Conservation (phyloP, 1,284 basidiomycete species). For the Cryptococcus sp. region DNA sequence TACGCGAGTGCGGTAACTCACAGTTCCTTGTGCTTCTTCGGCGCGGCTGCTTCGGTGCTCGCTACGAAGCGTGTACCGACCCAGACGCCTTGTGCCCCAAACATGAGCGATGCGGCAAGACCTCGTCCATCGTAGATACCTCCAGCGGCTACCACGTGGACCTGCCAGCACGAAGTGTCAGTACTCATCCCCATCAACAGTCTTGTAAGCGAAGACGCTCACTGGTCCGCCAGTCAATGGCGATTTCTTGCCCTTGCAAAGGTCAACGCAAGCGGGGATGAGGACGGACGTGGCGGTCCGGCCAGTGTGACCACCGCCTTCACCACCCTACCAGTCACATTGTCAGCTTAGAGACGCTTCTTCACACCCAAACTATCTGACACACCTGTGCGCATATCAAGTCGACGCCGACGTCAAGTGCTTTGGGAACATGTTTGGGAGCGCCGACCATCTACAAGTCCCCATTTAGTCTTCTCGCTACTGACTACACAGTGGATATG, state of each 20-base stretch:
- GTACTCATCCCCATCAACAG: not conserved
- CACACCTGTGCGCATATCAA: conserved; percentile 76
- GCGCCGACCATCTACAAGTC: conserved; percentile 74
- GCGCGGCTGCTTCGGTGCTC: conserved; percentile 72
- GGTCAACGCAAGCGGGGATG: conserved; percentile 75
- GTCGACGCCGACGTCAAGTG: conserved; percentile 76
- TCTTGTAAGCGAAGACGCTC: conserved; percentile 8
- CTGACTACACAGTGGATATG: too few species aligned
- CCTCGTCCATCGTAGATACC: conserved; percentile 82
- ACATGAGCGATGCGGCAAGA: conserved; percentile 79
- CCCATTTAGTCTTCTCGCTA: too few species aligned
- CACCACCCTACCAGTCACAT: conserved; percentile 59
- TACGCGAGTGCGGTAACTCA: conserved; percentile 24
- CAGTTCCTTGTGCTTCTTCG: conserved; percentile 77
- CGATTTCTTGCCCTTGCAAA: conserved; percentile 69
- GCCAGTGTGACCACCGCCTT: conserved; percentile 70
- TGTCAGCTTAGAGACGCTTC: conserved; percentile 2
- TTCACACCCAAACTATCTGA: conserved; percentile 3
- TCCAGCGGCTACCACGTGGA: conserved; percentile 81
- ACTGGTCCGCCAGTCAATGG: conserved; percentile 73
- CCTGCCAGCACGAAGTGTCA: conserved; percentile 17
- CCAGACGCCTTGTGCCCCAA: conserved; percentile 84
- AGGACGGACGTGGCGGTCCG: conserved; percentile 45
- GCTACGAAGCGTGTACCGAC: conserved; percentile 90
- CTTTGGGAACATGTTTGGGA: conserved; percentile 80